A percentile compares a stretch with the other conserved stretches of the same genome.
Evolutionary conservation across 495 filamentous ascomycete genomes (phyloP).

Genomic region (Penicillium ucsense): DNA sequence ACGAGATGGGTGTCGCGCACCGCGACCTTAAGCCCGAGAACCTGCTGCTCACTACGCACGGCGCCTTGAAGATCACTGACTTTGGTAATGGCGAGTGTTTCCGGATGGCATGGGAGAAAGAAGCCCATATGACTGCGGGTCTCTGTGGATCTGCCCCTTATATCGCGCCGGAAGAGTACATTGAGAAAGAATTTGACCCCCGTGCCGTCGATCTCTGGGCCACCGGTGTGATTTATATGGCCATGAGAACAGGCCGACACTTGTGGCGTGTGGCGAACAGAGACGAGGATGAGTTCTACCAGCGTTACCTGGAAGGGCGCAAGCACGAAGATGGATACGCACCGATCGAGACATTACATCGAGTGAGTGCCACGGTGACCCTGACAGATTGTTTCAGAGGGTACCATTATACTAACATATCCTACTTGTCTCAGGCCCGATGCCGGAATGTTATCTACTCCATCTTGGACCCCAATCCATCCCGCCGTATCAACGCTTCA

Average conservation of each 20-base stretch:
- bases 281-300: conserved; percentile 95
- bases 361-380: conserved; percentile 53
- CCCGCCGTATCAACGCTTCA: conserved; percentile 85
- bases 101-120: conserved; percentile 98
- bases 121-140: conserved; percentile 95
- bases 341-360: conserved; percentile 89
- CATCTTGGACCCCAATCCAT: conserved; percentile 87
- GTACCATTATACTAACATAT: conserved; percentile 22
- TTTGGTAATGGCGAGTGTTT: conserved; percentile 99
- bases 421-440: conserved; percentile 55
- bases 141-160: conserved; percentile 95
- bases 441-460: conserved; percentile 99
- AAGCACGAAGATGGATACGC: conserved; percentile 91
- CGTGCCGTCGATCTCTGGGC: conserved; percentile 97
- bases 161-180: conserved; percentile 95
- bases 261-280: conserved; percentile 92
- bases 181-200: conserved; percentile 90
- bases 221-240: conserved; percentile 98
- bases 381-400: conserved; percentile 1
- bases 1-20: conserved; percentile 98
- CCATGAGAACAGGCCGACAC: conserved; percentile 94
- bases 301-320: conserved; percentile 82
- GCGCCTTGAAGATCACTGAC: conserved; percentile 96
- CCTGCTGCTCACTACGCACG: conserved; percentile 83
- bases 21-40: conserved; percentile 98